Base-by-base conservation (phyloP, 768 basidiomycete species). In the Tulasnella sp. region DNA sequence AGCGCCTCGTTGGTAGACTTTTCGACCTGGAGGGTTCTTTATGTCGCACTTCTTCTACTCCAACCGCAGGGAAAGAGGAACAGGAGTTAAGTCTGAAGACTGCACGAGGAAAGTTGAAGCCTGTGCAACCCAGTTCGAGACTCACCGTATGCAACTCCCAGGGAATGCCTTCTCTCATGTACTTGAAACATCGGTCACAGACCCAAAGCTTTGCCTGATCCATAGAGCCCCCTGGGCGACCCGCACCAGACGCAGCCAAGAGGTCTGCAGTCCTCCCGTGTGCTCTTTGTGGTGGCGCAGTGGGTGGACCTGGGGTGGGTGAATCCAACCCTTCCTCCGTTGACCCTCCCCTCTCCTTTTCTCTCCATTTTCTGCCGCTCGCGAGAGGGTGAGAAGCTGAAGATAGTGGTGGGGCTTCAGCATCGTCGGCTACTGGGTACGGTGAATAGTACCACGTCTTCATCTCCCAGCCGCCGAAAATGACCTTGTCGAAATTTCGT, bases 381-480 rank as follows among this genome's bases (percentile, higher is more conserved):
- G 42, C 48, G 16, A 42, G 70, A 71, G 42, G 42, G 20, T 39
- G 26, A 23, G 73, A 40, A 29, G 44, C 9, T 32, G 79, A 9
- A 5, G 79, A 79, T 23, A 71, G 48, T 2, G 71, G 42, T 15
- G 71, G 10, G 29, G 42, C 82, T 79, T 95, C 93, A 29, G 20
- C 23, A 10, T 86, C 84, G 81, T 95, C 93, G 26, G 87, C 86
- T 32, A 92, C 84, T 20, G 96, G 95, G 83, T 96, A 97, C 0
- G 96, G 96, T 3, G 96, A 98, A 83, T 93, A 96, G 85, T 96
- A 96, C 95, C 95, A 96, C 11, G 95, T 94, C 83, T 91, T 92
- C 81, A 98, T 93, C 83, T 92, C 88, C 90, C 92, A 96, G 37
- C 90, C 87, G 67, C 93, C 94, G 84, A 95, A 94, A 81, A 90